Evolutionary conservation across 306 rosid species (phyloP), one percentile per base, ranked within the genome.

Genomic region (Vigna mungo): DNA sequence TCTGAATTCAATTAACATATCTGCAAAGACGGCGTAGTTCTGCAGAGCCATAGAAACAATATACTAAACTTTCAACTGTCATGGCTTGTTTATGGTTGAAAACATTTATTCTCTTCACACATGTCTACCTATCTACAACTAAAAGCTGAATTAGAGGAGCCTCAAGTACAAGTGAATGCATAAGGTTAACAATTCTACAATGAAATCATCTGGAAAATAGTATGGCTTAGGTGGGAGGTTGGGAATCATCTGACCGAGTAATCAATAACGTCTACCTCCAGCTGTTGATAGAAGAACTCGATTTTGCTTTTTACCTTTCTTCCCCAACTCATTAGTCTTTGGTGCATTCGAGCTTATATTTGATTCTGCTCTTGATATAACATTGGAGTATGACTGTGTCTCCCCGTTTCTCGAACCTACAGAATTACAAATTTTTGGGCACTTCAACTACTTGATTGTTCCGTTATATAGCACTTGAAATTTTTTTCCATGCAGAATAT

Each of bases 181-280:
- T 36, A 17, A 62, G 1, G 37, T 30, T 43, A 63, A 62, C 53
- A 18, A 13, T 11, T 37, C 4, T 37, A 23, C 63, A 14, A n/a
- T 21, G 61, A 69, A 51, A 61, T 60, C 10, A 59, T 44, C 61
- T 69, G 62, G 14, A 36, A 13, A 27, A 21, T 3, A 63, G 37
- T 39, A 52, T 69, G 34, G 27, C n/a, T 23, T 53, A 30, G 55
- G 39, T 16, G 15, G 37, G 61, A 56, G 61, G 34, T 30, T 68
- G 21, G 17, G 18, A 34, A 60, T 54, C 16, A 10, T 11, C 64
- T 34, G 9, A 47, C 65, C 23, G n/a, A 36, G 69, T 54, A 75
- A 60, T 91, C 88, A 95, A 75, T 95, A 95, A 52, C 98, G 95
- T 58, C 97, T 92, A 47, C 97, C 96, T 47, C 97, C 93, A 5